Evolutionary conservation across 1,284 basidiomycete genomes (phyloP).

Genomic region (Apiotrichum montevideense): DNA sequence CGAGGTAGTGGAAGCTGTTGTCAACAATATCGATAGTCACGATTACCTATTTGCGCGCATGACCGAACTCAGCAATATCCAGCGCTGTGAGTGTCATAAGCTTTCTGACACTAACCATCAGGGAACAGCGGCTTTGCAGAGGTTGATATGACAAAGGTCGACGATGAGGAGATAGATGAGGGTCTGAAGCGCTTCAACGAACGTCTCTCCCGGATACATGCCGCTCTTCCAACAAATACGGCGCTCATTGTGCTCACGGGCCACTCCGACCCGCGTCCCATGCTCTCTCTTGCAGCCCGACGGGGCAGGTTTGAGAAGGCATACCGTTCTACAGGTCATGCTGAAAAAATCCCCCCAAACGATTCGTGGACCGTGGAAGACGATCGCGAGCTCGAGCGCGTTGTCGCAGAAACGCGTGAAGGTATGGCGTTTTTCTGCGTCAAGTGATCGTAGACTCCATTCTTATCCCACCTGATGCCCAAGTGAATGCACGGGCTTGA

Average conservation of each 20-base stretch:
- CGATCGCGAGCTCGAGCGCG: conserved; percentile 67
- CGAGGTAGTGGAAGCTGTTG: conserved; percentile 60
- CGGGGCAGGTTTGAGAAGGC: conserved; percentile 67
- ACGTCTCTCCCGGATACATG: conserved; percentile 60
- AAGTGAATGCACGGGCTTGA: neutral
- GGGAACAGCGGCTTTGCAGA: conserved; percentile 9
- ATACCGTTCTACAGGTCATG: conserved; percentile 49
- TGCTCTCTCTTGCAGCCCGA: conserved; percentile 63
- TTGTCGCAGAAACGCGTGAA: conserved; percentile 66
- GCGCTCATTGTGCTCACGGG: conserved; percentile 79
- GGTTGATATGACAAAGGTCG: neutral
- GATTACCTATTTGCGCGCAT: conserved; percentile 76
- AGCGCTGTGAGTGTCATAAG: conserved; percentile 63
- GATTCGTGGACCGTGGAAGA: conserved; percentile 57
- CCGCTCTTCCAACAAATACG: conserved; percentile 64
- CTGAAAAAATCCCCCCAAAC: conserved; percentile 51
- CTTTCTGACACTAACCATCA: neutral
- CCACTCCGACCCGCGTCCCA: conserved; percentile 72
- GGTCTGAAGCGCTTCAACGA: conserved; percentile 53
- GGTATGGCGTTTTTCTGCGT: conserved; percentile 77
- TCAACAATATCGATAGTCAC: conserved; percentile 59
- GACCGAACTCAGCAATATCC: conserved; percentile 63
- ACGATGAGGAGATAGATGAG: conserved; percentile 13
- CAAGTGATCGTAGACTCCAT: conserved; percentile 45
- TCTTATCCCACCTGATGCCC: neutral